Evolutionary conservation across 441 rosid species (phyloP).

Genomic region (Pelargonium australe): DNA sequence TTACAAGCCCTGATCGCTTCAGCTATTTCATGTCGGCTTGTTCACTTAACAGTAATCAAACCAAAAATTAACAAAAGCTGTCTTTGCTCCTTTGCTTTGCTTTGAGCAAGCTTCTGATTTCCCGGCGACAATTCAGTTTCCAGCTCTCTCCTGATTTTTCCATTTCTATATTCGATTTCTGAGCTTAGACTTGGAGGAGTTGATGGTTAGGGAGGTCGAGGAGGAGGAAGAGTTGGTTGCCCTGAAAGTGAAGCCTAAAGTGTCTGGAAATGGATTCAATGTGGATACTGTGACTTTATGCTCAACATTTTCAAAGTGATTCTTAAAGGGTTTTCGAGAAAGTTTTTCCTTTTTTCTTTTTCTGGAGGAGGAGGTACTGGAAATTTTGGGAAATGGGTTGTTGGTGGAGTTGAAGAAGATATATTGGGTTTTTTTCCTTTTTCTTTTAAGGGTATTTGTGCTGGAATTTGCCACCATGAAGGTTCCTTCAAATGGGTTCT

Average conservation of each 20-base stretch:
- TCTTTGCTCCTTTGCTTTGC: conserved; percentile 42
- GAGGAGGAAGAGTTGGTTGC: conserved; percentile 15
- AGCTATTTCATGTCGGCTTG: conserved; percentile 70
- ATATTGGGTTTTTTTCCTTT: conserved; percentile 20
- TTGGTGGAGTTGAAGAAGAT: conserved; percentile 27
- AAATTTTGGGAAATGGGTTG: conserved; percentile 16
- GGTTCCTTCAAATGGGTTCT: conserved; percentile 75
- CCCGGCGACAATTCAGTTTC: conserved; percentile 65
- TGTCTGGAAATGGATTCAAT: conserved; percentile 20
- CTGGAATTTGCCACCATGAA: conserved; percentile 48
- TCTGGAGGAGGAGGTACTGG: not conserved
- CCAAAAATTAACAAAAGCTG: conserved; percentile 30
- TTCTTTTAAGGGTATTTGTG: conserved; percentile 6
- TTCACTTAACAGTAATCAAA: conserved; percentile 27
- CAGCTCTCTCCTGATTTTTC: not conserved
- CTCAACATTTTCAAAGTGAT: conserved; percentile 12
- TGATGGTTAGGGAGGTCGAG: conserved; percentile 4
- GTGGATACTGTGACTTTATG: conserved; percentile 17
- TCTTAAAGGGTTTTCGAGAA: conserved; percentile 12
- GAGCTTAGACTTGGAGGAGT: not conserved
- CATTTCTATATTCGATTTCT: not conserved
- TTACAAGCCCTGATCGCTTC: conserved; percentile 31
- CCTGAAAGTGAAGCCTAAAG: conserved; percentile 18
- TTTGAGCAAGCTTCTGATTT: conserved; percentile 53
- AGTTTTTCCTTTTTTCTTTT: not conserved